Evolutionary conservation across 352 stramenopile species (phyloP).

Genomic region (Phytophthora constricta): DNA sequence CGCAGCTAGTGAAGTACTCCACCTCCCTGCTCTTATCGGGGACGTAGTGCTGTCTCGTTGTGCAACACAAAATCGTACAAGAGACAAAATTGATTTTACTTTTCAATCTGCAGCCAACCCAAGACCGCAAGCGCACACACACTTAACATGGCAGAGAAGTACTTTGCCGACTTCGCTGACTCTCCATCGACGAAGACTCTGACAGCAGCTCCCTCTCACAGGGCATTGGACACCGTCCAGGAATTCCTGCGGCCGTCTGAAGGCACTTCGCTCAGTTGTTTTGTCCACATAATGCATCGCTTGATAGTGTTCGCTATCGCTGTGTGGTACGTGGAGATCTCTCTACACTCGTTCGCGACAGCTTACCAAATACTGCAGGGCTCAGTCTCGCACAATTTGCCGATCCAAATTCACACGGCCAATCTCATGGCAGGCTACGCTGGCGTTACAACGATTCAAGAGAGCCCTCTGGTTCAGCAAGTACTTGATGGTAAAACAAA

Average conservation of each 20-base stretch:
- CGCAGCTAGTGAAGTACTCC: too few relatives aligned
- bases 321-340: conserved; percentile 35
- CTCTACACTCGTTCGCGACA: conserved; percentile 28
- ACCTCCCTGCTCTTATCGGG: too few relatives aligned
- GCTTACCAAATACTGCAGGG: conserved; percentile 23
- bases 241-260: background rate
- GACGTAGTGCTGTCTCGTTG: too few relatives aligned
- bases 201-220: background rate
- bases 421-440: conserved; percentile 38
- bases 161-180: background rate
- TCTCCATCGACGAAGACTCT: background rate
- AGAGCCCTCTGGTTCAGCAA: conserved; percentile 40
- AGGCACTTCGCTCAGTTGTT: background rate
- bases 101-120: too few relatives aligned
- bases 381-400: conserved; percentile 19
- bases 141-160: background rate
- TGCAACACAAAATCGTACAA: too few relatives aligned
- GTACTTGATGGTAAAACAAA: conserved; percentile 27
- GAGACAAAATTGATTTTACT: too few relatives aligned
- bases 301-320: background rate
- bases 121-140: too few relatives aligned
- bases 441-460: conserved; percentile 31
- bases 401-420: conserved; percentile 13
- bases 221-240: background rate
- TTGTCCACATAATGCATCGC: background rate